phyloP scores from a whole-genome alignment of 345 rosid species.

The Populus ilicifolia region DNA sequence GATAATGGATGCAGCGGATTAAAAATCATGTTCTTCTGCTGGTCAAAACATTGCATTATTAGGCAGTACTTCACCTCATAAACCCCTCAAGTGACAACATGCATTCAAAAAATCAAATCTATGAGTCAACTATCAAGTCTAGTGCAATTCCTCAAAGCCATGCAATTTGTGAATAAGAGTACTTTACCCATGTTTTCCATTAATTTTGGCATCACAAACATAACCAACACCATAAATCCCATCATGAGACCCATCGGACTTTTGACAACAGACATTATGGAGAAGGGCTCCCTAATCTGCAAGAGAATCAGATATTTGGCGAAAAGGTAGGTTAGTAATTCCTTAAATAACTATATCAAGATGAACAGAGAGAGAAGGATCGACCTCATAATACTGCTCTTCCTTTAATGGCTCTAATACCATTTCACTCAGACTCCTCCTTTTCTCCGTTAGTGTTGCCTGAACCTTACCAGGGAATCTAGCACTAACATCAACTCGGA shows the following conservation, averaged over 20 bases:
- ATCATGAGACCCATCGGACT: slow-evolving; percentile 99
- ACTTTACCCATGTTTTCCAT: slow-evolving; percentile 89
- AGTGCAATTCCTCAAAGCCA: slow-evolving; percentile 1
- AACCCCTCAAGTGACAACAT: neutral
- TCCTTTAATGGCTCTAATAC: slow-evolving; percentile 77
- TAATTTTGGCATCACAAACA: slow-evolving; percentile 93
- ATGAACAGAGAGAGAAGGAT: slow-evolving; percentile 8
- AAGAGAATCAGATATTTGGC: slow-evolving; percentile 17
- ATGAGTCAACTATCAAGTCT: neutral
- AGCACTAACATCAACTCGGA: slow-evolving; percentile 96
- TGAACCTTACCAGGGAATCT: slow-evolving; percentile 90
- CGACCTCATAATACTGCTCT: slow-evolving; percentile 89
- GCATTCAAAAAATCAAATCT: neutral
- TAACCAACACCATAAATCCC: slow-evolving; percentile 88
- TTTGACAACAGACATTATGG: slow-evolving; percentile 69
- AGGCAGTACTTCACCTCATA: neutral
- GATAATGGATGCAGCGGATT: neutral
- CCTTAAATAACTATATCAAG: neutral
- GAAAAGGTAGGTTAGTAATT: slow-evolving; percentile 12
- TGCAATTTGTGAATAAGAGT: slow-evolving; percentile 5
- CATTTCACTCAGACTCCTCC: slow-evolving; percentile 78
- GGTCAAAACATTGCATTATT: neutral
- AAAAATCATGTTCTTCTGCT: neutral
- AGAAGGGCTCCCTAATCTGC: slow-evolving; percentile 92
- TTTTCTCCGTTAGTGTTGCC: slow-evolving; percentile 88